Base-by-base conservation (phyloP, 257 asterid genomes). In the Scutellaria minor region DNA sequence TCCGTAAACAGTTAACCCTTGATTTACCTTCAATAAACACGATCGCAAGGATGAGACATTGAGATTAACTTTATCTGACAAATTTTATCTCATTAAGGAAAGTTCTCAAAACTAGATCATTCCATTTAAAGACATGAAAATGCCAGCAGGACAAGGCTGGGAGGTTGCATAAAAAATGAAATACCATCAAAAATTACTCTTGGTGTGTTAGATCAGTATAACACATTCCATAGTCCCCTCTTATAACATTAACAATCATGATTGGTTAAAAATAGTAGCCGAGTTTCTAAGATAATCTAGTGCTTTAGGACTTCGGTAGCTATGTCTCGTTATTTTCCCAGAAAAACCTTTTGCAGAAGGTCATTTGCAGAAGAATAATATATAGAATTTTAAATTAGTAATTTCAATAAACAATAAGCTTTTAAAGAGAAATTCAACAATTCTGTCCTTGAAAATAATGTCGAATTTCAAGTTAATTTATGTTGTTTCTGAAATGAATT, bases 1-100 rank as follows among this genome's bases (percentile, higher is more conserved):
- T 80, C 99, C 99, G 76, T 95, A 95, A 39, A 95, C 99, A 61
- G 91, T 79, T 63, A 95, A 69, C 15, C 99, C 99, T 79, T 95
- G 99, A 78, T 95, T 95, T 82, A 95, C 98, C 99, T 95, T 79
- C 68, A 79, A 72, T 31, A 40, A 45, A 62, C 56, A 58, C 59
- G 57, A 76, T 24, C 10, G 31, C 48, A 45, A 44, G 35, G 13
- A 70, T 45, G 47, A 68, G 67, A 72, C 12, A 48, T 46, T 56
- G 44, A 42, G 37, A 75, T 24, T 42, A 8, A 46, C 42, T 58
- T 68, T 40, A 55, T 44, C 51, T 5, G 9, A 13, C 4, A 20
- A 48, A 68, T 22, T 18, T 55, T 48, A 48, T 64, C 63, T 70
- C 58, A 14, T 10, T 39, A 52, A 31, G 27, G 7, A 45, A 55